phyloP scores from a whole-genome alignment of 1,284 basidiomycete genomes.

The Vanrija sp. region DNA sequence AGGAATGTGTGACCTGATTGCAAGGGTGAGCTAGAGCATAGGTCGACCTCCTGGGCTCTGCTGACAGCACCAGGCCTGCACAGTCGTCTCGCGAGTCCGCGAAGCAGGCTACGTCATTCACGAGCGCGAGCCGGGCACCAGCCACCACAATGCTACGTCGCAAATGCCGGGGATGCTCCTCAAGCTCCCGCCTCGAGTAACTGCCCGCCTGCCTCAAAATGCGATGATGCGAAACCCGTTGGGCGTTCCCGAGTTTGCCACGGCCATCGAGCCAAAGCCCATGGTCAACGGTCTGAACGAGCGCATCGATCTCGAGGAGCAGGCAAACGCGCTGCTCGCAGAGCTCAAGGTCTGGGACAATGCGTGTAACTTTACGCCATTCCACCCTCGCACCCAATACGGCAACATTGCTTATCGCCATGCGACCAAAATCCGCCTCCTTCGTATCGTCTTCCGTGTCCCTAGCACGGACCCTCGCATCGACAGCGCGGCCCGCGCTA shows the following conservation, averaged over 20 bases:
- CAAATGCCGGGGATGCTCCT: constrained; percentile 15
- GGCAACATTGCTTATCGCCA: constrained; percentile 43
- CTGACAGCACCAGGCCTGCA: constrained; percentile 22
- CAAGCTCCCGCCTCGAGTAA: constrained; percentile 14
- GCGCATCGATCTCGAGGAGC: constrained; percentile 22
- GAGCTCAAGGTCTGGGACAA: constrained; percentile 43
- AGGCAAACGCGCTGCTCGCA: constrained; percentile 33
- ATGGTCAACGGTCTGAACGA: constrained; percentile 3
- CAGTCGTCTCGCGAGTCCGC: constrained; percentile 26
- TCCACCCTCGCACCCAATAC: constrained; percentile 40
- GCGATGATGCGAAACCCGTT: neutral
- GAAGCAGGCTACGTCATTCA: constrained; percentile 14
- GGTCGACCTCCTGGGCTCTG: neutral
- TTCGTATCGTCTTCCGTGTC: constrained; percentile 38
- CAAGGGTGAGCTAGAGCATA: constrained; percentile 29
- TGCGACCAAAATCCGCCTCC: constrained; percentile 36
- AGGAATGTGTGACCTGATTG: constrained; percentile 42
- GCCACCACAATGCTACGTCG: constrained; percentile 9
- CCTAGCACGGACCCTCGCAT: constrained; percentile 35
- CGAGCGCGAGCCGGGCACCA: neutral
- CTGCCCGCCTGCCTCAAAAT: constrained; percentile 16
- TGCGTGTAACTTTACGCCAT: constrained; percentile 37
- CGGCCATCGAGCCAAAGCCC: neutral
- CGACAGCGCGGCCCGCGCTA: constrained; percentile 27
- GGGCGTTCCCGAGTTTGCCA: neutral